Evolutionary conservation across 352 stramenopile genomes (phyloP), one percentile per base, ranked within the genome.

Genomic region (Globisporangium echinulatum): DNA sequence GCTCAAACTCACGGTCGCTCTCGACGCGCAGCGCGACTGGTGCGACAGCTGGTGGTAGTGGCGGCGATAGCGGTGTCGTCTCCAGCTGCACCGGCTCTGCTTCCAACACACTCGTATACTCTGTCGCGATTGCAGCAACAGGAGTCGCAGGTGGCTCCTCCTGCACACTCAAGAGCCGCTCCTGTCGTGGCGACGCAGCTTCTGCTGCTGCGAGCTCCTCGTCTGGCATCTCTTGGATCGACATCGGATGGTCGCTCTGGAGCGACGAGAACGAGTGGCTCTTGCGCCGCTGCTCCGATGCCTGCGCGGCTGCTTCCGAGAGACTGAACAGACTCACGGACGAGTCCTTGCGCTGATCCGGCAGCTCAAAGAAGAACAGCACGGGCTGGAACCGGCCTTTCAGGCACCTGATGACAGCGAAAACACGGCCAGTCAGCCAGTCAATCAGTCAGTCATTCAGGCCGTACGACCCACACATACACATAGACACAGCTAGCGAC

Each of bases 311-410:
- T 60, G 62, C 58, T 51, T 76, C 67, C 38, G 68, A 71, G 10
- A 77, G 49, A 49, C 67, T 73, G 36, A 85, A 74, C 25, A 90
- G 61, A 54, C 77, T 84, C 8, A 93, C 79, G 11, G 84, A 93
- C 7, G 84, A 93, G 56, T 93, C 84, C 54, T 90, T 92, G 5
- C 84, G 82, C 56, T 84, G 74, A 48, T 92, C 84, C 6, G 85
- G 85, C 2, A 94, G 70, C 55, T 94, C 85, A 68, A 91, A 94
- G 63, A 94, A 94, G 42, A 94, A 64, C 13, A 94, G 53, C 10
- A 94, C 85, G 0, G 84, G 84, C 58, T 94, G 85, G 66, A 89
- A 94, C n/a, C 82, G 74, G 38, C 80, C 81, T 53, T 89, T 90
- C 38, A 92, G 64, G 64, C 80, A 91, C 44, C 66, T 71, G 49